phyloP scores from a whole-genome alignment of 192 early-diverging fungal genomes.

The Pilobolus umbonatus region DNA sequence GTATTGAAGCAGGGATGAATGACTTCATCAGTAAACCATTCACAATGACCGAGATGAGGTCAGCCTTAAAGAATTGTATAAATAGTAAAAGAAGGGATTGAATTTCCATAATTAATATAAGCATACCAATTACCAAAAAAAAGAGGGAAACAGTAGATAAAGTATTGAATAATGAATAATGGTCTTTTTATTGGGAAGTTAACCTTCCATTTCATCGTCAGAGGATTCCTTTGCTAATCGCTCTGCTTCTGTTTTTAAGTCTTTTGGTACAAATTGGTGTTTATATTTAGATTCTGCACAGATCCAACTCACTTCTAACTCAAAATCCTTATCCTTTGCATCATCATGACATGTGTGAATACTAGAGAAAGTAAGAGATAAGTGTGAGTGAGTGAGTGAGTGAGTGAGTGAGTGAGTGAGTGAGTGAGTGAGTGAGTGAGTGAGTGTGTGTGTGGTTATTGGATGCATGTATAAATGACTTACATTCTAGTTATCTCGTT shows the following conservation, averaged over 20 bases:
- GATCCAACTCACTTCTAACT: conserved; percentile 97
- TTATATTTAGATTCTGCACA: conserved; percentile 71
- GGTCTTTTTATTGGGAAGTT: too few relatives aligned
- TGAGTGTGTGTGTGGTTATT: neutral
- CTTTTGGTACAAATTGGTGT: conserved; percentile 86
- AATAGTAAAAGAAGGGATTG: conserved; percentile 21
- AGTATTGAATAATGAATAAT: too few relatives aligned
- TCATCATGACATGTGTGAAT: conserved; percentile 95
- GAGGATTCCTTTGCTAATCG: conserved; percentile 62
- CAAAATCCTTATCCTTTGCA: conserved; percentile 98
- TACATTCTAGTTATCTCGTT: conserved; percentile 94
- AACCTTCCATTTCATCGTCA: conserved; percentile 55
- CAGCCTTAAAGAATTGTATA: conserved; percentile 26
- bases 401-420: conserved; percentile 13
- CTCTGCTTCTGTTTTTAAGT: conserved; percentile 83
- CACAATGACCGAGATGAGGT: conserved; percentile 46
- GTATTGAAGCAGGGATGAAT: conserved; percentile 54
- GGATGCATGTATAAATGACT: conserved; percentile 13
- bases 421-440: too few relatives aligned
- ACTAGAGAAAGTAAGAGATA: too few relatives aligned
- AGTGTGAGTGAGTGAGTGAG: neutral
- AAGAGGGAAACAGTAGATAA: too few relatives aligned
- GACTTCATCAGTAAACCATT: conserved; percentile 54
- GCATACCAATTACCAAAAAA: too few relatives aligned
- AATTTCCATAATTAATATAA: too few relatives aligned